phyloP scores from a whole-genome alignment of 805 yeast species.

The Metschnikowia picachoensis region DNA sequence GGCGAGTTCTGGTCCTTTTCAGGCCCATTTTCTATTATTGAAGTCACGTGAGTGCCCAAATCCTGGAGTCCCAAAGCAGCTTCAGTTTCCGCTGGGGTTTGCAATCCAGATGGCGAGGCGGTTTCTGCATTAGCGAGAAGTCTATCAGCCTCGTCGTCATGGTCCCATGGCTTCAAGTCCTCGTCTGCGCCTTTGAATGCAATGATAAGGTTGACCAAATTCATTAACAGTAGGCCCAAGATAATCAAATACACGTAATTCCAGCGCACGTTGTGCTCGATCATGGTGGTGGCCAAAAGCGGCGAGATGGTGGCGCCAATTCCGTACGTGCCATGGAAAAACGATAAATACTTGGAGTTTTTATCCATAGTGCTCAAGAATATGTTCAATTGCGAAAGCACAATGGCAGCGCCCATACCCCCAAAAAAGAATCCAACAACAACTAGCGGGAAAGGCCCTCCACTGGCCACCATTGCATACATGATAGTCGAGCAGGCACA shows the following conservation, averaged over 20 bases:
- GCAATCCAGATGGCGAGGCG: background rate
- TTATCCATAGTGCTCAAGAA: slow-evolving; percentile 22
- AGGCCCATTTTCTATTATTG: background rate
- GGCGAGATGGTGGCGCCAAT: slow-evolving; percentile 25
- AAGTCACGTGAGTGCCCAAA: slow-evolving; percentile 3
- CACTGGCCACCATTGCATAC: slow-evolving; percentile 19
- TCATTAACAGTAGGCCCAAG: slow-evolving; percentile 16
- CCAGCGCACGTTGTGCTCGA: slow-evolving; percentile 18
- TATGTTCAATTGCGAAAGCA: slow-evolving; percentile 21
- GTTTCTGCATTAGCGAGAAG: slow-evolving; percentile 1
- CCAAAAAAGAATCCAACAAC: slow-evolving; percentile 23
- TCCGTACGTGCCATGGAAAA: slow-evolving; percentile 24
- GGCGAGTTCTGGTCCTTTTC: background rate
- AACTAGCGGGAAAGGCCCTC: slow-evolving; percentile 21
- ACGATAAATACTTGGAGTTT: slow-evolving; percentile 18
- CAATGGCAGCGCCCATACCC: slow-evolving; percentile 21
- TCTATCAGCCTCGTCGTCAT: slow-evolving; percentile 8
- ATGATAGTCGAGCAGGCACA: slow-evolving; percentile 12
- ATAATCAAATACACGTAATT: slow-evolving; percentile 19
- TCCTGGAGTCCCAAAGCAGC: slow-evolving; percentile 10
- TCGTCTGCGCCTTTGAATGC: slow-evolving; percentile 18
- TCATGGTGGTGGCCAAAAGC: slow-evolving; percentile 19
- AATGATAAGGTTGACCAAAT: slow-evolving; percentile 4
- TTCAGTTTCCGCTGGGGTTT: slow-evolving; percentile 3
- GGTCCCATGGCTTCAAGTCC: slow-evolving; percentile 18